These are phyloP conservation scores for Mucor irregularis DNA, from an alignment of 371 early-diverging fungal species.

Conservation along the genomic window DNA sequence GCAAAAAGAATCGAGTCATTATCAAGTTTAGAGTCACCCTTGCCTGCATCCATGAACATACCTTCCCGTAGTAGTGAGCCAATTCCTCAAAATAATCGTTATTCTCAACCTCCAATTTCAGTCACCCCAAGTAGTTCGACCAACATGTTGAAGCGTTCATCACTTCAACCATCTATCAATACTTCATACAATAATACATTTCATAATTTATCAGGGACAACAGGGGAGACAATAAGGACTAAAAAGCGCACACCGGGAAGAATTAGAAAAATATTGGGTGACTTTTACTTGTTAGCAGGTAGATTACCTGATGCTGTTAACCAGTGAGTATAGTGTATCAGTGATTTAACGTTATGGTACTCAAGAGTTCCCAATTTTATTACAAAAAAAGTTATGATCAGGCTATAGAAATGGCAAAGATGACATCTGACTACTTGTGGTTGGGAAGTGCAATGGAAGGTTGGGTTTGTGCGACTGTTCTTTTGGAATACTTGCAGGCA, in stretches of 20 bases:
- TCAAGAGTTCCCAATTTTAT: background rate
- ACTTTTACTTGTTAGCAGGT: slow-evolving; percentile 80
- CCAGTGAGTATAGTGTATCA: slow-evolving; percentile 36
- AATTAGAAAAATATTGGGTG: slow-evolving; percentile 76
- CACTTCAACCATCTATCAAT: slow-evolving; percentile 1
- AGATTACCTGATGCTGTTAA: slow-evolving; percentile 71
- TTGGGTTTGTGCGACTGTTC: slow-evolving; percentile 60
- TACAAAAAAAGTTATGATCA: slow-evolving; percentile 51
- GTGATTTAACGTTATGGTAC: background rate
- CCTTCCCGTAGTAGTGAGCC: slow-evolving; percentile 3
- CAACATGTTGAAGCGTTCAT: background rate
- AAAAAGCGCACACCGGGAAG: slow-evolving; percentile 69
- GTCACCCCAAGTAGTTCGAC: background rate
- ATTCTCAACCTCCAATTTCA: background rate
- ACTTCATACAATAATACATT: background rate
- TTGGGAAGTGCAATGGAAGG: slow-evolving; percentile 80
- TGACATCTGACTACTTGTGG: slow-evolving; percentile 75
- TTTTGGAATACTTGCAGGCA: slow-evolving; percentile 60
- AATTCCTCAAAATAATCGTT: background rate
- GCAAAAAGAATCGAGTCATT: slow-evolving; percentile 37
- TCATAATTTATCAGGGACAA: background rate
- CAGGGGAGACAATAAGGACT: slow-evolving; percentile 28
- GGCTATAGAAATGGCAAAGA: slow-evolving; percentile 71
- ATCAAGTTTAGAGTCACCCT: slow-evolving; percentile 37
- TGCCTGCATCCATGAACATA: background rate